phyloP scores from a whole-genome alignment of 495 filamentous ascomycete genomes.

The Aspergillus ostianus region DNA sequence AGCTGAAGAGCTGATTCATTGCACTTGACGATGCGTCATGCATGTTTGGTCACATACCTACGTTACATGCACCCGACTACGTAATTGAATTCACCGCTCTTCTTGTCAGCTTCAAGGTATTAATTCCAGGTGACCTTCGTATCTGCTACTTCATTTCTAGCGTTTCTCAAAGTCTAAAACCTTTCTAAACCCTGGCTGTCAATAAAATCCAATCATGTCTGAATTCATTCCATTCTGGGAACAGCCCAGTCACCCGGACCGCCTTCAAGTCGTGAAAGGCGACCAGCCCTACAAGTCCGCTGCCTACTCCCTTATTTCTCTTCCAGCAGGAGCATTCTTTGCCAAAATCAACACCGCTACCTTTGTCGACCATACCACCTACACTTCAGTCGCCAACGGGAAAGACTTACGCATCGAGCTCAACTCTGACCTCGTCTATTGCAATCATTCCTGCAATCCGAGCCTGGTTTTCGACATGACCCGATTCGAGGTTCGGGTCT shows the following conservation, averaged over 20 bases:
- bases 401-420: not conserved
- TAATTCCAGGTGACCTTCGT: not conserved
- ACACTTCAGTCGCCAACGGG: not conserved
- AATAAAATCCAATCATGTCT: not conserved
- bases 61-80: too few species aligned
- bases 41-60: too few species aligned
- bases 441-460: constrained; percentile 1
- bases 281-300: not conserved
- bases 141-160: too few species aligned
- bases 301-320: not conserved
- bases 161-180: not conserved
- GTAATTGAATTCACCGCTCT: not conserved
- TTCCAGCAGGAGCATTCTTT: not conserved
- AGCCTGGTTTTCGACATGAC: constrained; percentile 3
- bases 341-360: constrained; percentile 1
- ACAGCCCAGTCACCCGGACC: not conserved
- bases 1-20: too few species aligned
- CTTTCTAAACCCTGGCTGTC: not conserved
- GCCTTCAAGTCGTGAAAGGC: not conserved
- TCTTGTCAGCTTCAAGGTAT: not conserved
- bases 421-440: constrained; percentile 2
- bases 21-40: too few species aligned
- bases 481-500: constrained; percentile 1
- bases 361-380: not conserved
- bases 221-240: not conserved